Percentiles rank a stretch among this genome's conserved stretches.
phyloP scores from a whole-genome alignment of 2,329 filamentous ascomycete species.

The Fusarium kyushuense region DNA sequence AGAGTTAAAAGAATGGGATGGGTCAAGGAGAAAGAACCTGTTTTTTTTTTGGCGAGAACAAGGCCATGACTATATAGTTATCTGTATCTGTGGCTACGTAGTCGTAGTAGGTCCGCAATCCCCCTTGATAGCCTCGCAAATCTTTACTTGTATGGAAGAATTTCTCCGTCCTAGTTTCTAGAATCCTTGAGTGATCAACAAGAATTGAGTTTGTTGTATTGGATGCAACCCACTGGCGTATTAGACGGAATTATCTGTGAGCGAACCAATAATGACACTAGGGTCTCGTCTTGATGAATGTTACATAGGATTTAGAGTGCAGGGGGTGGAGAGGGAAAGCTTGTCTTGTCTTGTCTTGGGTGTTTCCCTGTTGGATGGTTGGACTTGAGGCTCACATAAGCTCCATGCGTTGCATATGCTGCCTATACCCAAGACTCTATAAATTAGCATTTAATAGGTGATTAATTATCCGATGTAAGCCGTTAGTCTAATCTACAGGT shows the following conservation, averaged over 20 bases:
- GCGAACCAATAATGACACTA: conserved; percentile 13
- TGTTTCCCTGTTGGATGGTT: conserved; percentile 25
- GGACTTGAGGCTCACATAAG: neutral
- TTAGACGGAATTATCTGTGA: conserved; percentile 1
- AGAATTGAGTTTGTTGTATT: neutral
- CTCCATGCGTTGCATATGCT: neutral
- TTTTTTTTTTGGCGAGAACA: conserved; percentile 17
- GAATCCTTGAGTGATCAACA: conserved; percentile 18
- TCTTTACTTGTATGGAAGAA: conserved; percentile 21
- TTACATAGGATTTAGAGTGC: neutral
- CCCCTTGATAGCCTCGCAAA: conserved; percentile 27
- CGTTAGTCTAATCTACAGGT: no score
- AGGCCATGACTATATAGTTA: conserved; percentile 17
- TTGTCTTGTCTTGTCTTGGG: conserved; percentile 21
- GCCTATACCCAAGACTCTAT: neutral
- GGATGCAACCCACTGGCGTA: neutral
- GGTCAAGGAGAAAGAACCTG: conserved; percentile 11
- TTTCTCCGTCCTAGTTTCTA: conserved; percentile 6
- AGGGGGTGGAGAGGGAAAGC: conserved; percentile 17
- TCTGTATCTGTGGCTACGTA: conserved; percentile 5
- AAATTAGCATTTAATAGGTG: neutral
- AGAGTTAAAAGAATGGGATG: conserved; percentile 20
- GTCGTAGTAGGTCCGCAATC: conserved; percentile 5
- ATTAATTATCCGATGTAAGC: conserved; percentile 1
- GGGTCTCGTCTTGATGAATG: conserved; percentile 28